Evolutionary conservation across 768 basidiomycete species (phyloP).

Genomic region (Hydnum rufescens): DNA sequence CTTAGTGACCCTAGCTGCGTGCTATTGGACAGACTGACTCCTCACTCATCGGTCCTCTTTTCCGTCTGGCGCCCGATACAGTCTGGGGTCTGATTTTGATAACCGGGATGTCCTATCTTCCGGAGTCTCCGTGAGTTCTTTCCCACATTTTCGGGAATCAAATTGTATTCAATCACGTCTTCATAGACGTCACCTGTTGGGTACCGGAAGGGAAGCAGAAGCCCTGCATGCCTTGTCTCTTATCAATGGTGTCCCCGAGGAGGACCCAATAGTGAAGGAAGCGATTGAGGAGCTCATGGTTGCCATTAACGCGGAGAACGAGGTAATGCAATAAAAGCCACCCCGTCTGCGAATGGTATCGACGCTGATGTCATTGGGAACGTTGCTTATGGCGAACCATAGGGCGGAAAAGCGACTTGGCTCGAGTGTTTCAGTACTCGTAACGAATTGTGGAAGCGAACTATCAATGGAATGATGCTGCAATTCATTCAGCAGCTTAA

Average conservation of each 20-base stretch:
- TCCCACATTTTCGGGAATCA: neutral
- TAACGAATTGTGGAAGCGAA: slow-evolving; percentile 53
- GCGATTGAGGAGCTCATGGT: slow-evolving; percentile 42
- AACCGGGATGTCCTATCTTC: slow-evolving; percentile 53
- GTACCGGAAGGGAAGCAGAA: slow-evolving; percentile 29
- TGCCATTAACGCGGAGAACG: slow-evolving; percentile 52
- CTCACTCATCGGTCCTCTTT: neutral
- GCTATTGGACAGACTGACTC: too few species aligned
- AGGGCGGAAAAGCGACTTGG: slow-evolving; percentile 61
- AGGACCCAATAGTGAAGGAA: slow-evolving; percentile 40
- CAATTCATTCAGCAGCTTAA: slow-evolving; percentile 61
- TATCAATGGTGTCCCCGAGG: slow-evolving; percentile 39
- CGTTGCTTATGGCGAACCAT: neutral
- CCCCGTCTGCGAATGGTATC: neutral
- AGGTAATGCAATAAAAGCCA: slow-evolving; percentile 12
- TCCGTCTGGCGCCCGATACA: slow-evolving; percentile 45
- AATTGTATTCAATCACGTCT: slow-evolving; percentile 19
- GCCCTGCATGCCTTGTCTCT: slow-evolving; percentile 44
- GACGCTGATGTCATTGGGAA: neutral
- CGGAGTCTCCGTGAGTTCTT: slow-evolving; percentile 48
- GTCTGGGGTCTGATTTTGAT: slow-evolving; percentile 47
- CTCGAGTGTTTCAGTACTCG: slow-evolving; percentile 52
- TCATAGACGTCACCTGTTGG: slow-evolving; percentile 61
- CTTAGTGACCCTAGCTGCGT: too few species aligned
- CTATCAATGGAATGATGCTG: slow-evolving; percentile 62